Base-by-base conservation (phyloP, 306 rosid genomes). In the Rosa chinensis region DNA sequence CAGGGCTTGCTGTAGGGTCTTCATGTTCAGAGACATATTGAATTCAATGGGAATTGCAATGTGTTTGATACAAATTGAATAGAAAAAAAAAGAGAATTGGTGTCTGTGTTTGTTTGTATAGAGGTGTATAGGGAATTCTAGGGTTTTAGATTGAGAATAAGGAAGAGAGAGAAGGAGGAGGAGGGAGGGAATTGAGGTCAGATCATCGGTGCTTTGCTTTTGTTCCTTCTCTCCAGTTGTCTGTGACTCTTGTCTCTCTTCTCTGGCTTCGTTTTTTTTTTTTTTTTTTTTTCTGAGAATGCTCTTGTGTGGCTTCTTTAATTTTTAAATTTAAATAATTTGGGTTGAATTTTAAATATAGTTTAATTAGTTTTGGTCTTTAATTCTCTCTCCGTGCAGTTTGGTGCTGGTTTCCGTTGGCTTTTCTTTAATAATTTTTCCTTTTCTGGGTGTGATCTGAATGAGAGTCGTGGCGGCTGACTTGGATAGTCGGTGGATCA, bases 1-100 rank as follows among this genome's bases (percentile, higher is more conserved):
- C n/a, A 93, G 55, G 56, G 98, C 99, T 87, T 95, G 99, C 72
- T 97, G 91, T 76, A 95, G 91, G 86, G 96, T 87, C 87, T 95
- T 95, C 96, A 95, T 95, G 83, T 95, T 95, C 70, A 95, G 81
- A 59, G 99, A 89, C 99, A 91, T 92, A 5, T 66, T 25, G 14
- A 39, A 17, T 17, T 21, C 20, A 40, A 37, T 25, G 12, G 35
- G 66, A 62, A 75, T 47, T 56, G 81, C 45, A 81, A 74, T 75
- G 84, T 21, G 50, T 9, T 10, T 8, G 47, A 37, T 37, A 13
- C 66, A 55, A 56, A 42, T 70, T 4, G 16, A 52, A 5, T 17
- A 5, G 12, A 7, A n/a, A 18, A 32, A 18, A 32, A 5, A 0
- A 67, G 0, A 39, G 18, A 6, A 14, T 21, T 23, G 1, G 18